Percentiles rank a stretch among this genome's conserved stretches.
These are phyloP conservation scores for Scutellaria barbata DNA, from an alignment of 257 asterid species.

Conservation along the genomic window DNA sequence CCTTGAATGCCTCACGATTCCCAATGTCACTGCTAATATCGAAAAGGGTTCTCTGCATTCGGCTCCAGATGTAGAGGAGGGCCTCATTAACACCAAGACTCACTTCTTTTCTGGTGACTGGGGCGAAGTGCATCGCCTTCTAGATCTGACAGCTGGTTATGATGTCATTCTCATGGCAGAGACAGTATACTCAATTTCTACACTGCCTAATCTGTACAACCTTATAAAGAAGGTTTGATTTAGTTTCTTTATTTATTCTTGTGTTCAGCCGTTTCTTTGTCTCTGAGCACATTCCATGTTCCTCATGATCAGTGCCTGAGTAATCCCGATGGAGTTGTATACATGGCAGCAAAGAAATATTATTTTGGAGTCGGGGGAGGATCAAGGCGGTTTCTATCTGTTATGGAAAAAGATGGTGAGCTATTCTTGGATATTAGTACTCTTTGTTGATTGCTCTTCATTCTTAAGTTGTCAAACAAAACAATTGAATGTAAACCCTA, in stretches of 20 bases:
- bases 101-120: conserved; percentile 96
- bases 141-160: conserved; percentile 50
- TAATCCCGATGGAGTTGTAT: conserved; percentile 69
- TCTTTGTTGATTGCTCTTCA: conserved; percentile 10
- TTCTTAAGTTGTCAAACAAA: not conserved
- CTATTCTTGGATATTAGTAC: conserved; percentile 16
- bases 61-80: conserved; percentile 30
- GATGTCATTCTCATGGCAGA: conserved; percentile 96
- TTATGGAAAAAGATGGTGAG: conserved; percentile 84
- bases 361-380: conserved; percentile 99
- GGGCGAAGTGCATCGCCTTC: conserved; percentile 72
- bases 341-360: conserved; percentile 94
- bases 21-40: conserved; percentile 75
- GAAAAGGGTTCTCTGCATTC: conserved; percentile 39
- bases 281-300: conserved; percentile 20
- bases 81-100: conserved; percentile 43
- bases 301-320: conserved; percentile 58
- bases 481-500: not conserved
- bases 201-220: conserved; percentile 66
- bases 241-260: not conserved
- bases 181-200: conserved; percentile 84
- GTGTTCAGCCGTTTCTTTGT: conserved; percentile 1
- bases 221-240: conserved; percentile 75
- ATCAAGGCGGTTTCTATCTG: conserved; percentile 75
- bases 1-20: conserved; percentile 78